These are phyloP conservation scores for Colletotrichum sidae DNA, from an alignment of 2,329 filamentous ascomycete genomes.

Conservation along the genomic window DNA sequence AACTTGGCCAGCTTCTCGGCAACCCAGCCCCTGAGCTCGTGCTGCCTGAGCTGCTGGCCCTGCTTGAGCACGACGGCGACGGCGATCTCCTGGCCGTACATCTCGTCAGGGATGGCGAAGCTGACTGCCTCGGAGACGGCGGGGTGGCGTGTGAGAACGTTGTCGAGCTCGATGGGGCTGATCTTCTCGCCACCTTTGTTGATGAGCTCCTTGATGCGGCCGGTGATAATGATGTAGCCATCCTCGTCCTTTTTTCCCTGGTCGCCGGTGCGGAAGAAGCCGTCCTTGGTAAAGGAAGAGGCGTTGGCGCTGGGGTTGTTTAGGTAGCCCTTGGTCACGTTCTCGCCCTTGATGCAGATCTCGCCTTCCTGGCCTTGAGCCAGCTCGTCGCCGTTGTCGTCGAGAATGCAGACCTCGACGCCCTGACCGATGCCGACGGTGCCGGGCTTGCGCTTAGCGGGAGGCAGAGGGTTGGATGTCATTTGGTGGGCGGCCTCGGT, in stretches of 20 bases:
- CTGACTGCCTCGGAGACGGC: constrained; percentile 82
- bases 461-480: constrained; percentile 80
- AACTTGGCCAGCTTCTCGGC: constrained; percentile 80
- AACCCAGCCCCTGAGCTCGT: constrained; percentile 77
- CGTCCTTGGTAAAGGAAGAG: constrained; percentile 77
- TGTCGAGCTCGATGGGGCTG: constrained; percentile 88
- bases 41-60: constrained; percentile 65
- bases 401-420: constrained; percentile 83
- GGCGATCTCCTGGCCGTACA: constrained; percentile 86
- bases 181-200: constrained; percentile 94
- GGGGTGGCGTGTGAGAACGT: constrained; percentile 79
- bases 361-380: constrained; percentile 79
- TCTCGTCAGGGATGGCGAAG: constrained; percentile 84
- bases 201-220: constrained; percentile 94
- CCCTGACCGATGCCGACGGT: constrained; percentile 87
- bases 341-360: constrained; percentile 85
- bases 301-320: constrained; percentile 85
- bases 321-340: constrained; percentile 86
- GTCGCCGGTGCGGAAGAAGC: constrained; percentile 90
- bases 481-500: constrained; percentile 90
- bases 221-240: constrained; percentile 87
- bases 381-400: constrained; percentile 75
- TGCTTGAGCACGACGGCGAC: constrained; percentile 81
- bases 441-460: constrained; percentile 80
- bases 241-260: constrained; percentile 85